Evolutionary conservation across 2,329 filamentous ascomycete species (phyloP).

Genomic region (Penicillium glabrum): DNA sequence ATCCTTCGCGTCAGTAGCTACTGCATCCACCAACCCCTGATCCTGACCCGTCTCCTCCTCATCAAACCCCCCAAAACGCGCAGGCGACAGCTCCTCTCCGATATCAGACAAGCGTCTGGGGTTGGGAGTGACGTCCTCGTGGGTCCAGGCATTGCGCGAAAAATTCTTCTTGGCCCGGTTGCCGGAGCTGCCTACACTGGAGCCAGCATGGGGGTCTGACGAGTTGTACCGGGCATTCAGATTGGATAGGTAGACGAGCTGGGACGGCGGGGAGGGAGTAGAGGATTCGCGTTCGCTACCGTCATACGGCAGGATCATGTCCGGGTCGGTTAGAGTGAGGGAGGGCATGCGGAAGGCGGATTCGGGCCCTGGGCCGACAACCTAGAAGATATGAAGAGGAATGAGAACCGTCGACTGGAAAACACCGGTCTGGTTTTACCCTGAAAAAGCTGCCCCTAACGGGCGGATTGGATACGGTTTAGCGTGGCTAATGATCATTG

Average conservation of each 20-base stretch:
- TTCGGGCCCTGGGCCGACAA: slow-evolving; percentile 8
- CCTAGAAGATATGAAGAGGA: not conserved
- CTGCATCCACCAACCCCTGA: not conserved
- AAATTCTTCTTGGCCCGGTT: slow-evolving; percentile 29
- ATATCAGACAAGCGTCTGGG: slow-evolving; percentile 46
- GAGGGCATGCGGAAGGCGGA: slow-evolving; percentile 58
- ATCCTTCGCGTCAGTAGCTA: slow-evolving; percentile 52
- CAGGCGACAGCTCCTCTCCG: slow-evolving; percentile 41
- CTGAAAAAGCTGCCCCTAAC: slow-evolving; percentile 21
- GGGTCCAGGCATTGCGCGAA: slow-evolving; percentile 34
- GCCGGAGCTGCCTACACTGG: slow-evolving; percentile 1
- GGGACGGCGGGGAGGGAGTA: slow-evolving; percentile 54
- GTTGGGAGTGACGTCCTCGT: slow-evolving; percentile 35
- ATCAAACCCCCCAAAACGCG: slow-evolving; percentile 21
- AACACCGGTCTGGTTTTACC: not conserved
- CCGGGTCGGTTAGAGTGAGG: slow-evolving; percentile 86
- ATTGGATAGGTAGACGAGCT: slow-evolving; percentile 48
- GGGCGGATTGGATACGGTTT: slow-evolving; percentile 15
- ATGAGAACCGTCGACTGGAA: slow-evolving; percentile 6
- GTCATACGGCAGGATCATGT: slow-evolving; percentile 86
- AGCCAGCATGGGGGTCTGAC: slow-evolving; percentile 9
- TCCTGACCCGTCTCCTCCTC: slow-evolving; percentile 7
- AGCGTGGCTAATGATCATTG: slow-evolving; percentile 24
- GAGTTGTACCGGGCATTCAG: slow-evolving; percentile 36
- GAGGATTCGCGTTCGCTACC: slow-evolving; percentile 52